phyloP scores from a whole-genome alignment of 176 grass and related monocot genomes.

The Canna indica region DNA sequence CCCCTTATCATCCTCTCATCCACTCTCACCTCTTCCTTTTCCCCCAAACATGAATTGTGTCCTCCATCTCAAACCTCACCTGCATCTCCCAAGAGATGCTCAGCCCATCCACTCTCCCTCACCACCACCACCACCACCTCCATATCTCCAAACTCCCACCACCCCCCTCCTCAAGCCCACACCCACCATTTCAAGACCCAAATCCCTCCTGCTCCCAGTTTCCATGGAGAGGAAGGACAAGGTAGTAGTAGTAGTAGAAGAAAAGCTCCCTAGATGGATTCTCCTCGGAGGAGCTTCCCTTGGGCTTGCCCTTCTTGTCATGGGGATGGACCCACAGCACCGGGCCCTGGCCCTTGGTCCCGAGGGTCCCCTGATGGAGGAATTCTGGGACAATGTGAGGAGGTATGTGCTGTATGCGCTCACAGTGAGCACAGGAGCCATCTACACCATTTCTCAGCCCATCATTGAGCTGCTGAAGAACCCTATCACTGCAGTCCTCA shows the following conservation, averaged over 20 bases:
- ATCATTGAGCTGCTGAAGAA: conserved; percentile 84
- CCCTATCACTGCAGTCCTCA: conserved; percentile 69
- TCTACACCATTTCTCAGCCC: conserved; percentile 59
- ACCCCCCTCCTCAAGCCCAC: neutral
- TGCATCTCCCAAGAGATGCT: neutral
- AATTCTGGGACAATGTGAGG: conserved; percentile 96
- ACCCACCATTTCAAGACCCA: neutral
- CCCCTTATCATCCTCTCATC: neutral
- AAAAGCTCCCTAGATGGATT: conserved; percentile 49
- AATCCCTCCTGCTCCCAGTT: neutral
- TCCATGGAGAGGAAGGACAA: neutral
- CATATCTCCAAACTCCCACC: neutral
- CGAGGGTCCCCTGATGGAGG: conserved; percentile 74
- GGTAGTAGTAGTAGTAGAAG: conserved; percentile 1
- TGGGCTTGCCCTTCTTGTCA: conserved; percentile 33
- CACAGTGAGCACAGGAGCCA: conserved; percentile 80
- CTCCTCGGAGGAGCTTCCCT: conserved; percentile 60
- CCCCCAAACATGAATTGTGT: neutral
- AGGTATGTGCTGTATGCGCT: conserved; percentile 65
- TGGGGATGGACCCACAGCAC: conserved; percentile 25
- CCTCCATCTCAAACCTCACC: conserved; percentile 8
- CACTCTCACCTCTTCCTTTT: neutral
- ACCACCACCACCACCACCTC: neutral
- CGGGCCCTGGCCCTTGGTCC: conserved; percentile 57
- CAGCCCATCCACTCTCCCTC: neutral